Percentiles rank a stretch among this genome's conserved stretches.
Conservation (phyloP, 192 early-diverging fungal genomes). For the Backusella sp. region DNA sequence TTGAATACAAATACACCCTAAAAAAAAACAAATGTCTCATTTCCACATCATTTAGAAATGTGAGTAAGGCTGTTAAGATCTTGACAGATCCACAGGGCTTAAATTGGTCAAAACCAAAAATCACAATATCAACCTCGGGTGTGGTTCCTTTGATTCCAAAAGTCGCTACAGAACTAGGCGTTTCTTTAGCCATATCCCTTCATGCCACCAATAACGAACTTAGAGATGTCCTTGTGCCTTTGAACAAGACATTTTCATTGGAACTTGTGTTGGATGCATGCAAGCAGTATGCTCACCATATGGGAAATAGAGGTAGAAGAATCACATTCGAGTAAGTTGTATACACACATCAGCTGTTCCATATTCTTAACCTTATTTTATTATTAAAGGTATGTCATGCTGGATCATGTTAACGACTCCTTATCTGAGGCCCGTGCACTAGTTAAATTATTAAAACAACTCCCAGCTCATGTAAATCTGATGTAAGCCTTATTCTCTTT, state of each 20-base stretch:
- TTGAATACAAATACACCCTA: background rate
- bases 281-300: slow-evolving; percentile 52
- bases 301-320: slow-evolving; percentile 54
- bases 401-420: slow-evolving; percentile 82
- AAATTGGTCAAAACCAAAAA: slow-evolving; percentile 67
- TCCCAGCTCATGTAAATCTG: slow-evolving; percentile 76
- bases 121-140: slow-evolving; percentile 83
- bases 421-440: slow-evolving; percentile 66
- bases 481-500: slow-evolving; percentile 40
- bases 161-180: slow-evolving; percentile 66
- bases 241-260: slow-evolving; percentile 84
- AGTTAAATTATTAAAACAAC: slow-evolving; percentile 55
- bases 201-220: slow-evolving; percentile 81
- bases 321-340: slow-evolving; percentile 82
- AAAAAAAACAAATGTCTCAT: no score
- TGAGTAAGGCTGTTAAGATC: slow-evolving; percentile 55
- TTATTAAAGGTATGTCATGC: slow-evolving; percentile 72
- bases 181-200: slow-evolving; percentile 77
- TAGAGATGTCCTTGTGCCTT: slow-evolving; percentile 77
- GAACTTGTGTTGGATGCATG: slow-evolving; percentile 68
- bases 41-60: slow-evolving; percentile 38
- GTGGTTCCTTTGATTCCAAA: slow-evolving; percentile 80
- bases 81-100: slow-evolving; percentile 60
- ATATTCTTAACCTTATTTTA: background rate
- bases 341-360: background rate